phyloP scores from a whole-genome alignment of 164 flowering plant species.

The Tetrastigma voinierianum region DNA sequence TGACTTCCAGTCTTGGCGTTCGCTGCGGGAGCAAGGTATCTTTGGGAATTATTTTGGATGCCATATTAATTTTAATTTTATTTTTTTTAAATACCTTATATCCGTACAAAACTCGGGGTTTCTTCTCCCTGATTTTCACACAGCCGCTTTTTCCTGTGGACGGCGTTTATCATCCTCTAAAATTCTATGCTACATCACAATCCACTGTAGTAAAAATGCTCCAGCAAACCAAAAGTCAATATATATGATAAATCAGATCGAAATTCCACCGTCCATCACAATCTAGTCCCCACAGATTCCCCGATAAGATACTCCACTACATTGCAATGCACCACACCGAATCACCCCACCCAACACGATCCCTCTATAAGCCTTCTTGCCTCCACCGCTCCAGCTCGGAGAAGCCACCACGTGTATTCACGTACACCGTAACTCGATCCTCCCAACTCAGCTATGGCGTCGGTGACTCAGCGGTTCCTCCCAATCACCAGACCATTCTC shows the following conservation, averaged over 20 bases:
- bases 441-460: slow-evolving; percentile 11
- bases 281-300: neutral
- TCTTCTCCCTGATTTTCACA: neutral
- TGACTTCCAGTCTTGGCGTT: too few species aligned
- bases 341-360: neutral
- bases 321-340: neutral
- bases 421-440: neutral
- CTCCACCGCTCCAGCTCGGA: slow-evolving; percentile 9
- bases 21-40: too few species aligned
- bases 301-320: too few species aligned
- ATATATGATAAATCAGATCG: neutral
- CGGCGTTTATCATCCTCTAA: slow-evolving; percentile 8
- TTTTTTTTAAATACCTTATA: too few species aligned
- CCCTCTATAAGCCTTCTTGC: neutral
- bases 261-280: neutral
- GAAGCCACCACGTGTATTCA: slow-evolving; percentile 6
- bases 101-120: too few species aligned
- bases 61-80: too few species aligned
- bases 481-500: slow-evolving; percentile 31
- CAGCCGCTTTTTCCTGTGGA: slow-evolving; percentile 6
- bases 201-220: too few species aligned
- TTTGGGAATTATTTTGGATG: too few species aligned
- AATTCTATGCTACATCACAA: neutral
- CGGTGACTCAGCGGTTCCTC: slow-evolving; percentile 9
- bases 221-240: neutral